These are phyloP conservation scores for Chimonanthus salicifolius DNA, from an alignment of 164 flowering plant species.

Conservation along the genomic window DNA sequence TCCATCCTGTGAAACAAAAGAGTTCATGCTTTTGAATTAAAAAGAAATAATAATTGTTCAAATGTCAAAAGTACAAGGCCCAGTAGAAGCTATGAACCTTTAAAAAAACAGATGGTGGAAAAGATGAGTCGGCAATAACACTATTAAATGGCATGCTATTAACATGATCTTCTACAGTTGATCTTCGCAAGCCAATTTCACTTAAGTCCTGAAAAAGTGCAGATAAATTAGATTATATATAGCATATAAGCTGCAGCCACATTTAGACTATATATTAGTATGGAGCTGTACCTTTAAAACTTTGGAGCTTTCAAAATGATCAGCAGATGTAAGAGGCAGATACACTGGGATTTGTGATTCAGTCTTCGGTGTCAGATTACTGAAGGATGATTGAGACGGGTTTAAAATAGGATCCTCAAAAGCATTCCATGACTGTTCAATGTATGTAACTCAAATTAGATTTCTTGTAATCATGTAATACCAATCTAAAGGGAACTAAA, in stretches of 20 bases:
- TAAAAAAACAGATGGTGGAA: slow-evolving; percentile 19
- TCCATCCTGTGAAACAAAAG: slow-evolving; percentile 32
- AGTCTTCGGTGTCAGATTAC: slow-evolving; percentile 15
- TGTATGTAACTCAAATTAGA: slow-evolving; percentile 4
- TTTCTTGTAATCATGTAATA: background rate
- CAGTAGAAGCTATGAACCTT: slow-evolving; percentile 25
- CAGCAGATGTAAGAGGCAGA: slow-evolving; percentile 19
- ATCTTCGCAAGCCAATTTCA: slow-evolving; percentile 20
- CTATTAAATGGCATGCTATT: slow-evolving; percentile 19
- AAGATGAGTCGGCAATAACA: slow-evolving; percentile 19
- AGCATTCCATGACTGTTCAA: slow-evolving; percentile 64
- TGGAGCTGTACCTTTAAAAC: slow-evolving; percentile 34
- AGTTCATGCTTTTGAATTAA: background rate
- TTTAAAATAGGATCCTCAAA: slow-evolving; percentile 42
- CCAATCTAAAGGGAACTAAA: background rate
- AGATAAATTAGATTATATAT: slow-evolving; percentile 1
- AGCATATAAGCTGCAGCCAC: background rate
- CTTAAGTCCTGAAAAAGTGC: slow-evolving; percentile 25
- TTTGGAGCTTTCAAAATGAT: slow-evolving; percentile 25
- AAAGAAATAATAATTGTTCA: background rate
- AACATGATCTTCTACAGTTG: slow-evolving; percentile 12
- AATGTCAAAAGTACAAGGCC: background rate
- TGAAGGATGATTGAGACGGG: slow-evolving; percentile 18
- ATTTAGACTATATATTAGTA: background rate
- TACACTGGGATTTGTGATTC: slow-evolving; percentile 24